These are phyloP conservation scores for Metarhizium humberi DNA, from an alignment of 2,329 filamentous ascomycete genomes.

Conservation along the genomic window DNA sequence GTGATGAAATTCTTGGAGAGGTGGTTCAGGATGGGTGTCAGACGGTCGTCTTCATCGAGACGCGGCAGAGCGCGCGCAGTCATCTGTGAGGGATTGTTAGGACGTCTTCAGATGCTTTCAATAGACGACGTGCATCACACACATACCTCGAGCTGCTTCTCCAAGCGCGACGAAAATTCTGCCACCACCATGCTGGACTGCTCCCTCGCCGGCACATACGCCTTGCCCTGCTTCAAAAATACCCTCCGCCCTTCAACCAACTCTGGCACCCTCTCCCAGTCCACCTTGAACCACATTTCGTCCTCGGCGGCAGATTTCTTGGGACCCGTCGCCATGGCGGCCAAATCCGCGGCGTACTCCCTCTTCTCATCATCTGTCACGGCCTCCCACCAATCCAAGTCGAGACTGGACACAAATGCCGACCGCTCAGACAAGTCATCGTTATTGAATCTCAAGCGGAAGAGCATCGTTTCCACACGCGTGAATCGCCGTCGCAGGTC, in stretches of 20 bases:
- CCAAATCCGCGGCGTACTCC: slow-evolving; percentile 52
- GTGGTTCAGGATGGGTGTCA: slow-evolving; percentile 59
- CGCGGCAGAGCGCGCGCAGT: slow-evolving; percentile 86
- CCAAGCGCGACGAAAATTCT: slow-evolving; percentile 73
- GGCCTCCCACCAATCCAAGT: slow-evolving; percentile 83
- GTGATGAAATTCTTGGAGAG: slow-evolving; percentile 95
- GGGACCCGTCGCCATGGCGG: slow-evolving; percentile 31
- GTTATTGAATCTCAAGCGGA: slow-evolving; percentile 69
- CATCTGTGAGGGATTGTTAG: slow-evolving; percentile 39
- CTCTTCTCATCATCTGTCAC: slow-evolving; percentile 70
- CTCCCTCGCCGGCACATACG: slow-evolving; percentile 81
- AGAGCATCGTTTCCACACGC: slow-evolving; percentile 81
- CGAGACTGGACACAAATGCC: slow-evolving; percentile 66
- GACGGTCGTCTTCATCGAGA: slow-evolving; percentile 90
- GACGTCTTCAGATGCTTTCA: not conserved
- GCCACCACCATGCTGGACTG: slow-evolving; percentile 82
- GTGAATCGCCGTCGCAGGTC: slow-evolving; percentile 81
- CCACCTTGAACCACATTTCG: slow-evolving; percentile 89
- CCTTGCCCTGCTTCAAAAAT: slow-evolving; percentile 70
- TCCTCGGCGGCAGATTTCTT: slow-evolving; percentile 49
- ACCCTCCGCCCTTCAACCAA: slow-evolving; percentile 73
- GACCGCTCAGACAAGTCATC: slow-evolving; percentile 66
- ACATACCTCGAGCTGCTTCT: slow-evolving; percentile 71
- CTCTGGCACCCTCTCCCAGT: slow-evolving; percentile 89
- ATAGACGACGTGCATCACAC: not conserved